A percentile compares a stretch with the other conserved stretches of the same genome.
phyloP scores from a whole-genome alignment of 1,139 yeast genomes.

The Magnusiomyces paraingens region DNA sequence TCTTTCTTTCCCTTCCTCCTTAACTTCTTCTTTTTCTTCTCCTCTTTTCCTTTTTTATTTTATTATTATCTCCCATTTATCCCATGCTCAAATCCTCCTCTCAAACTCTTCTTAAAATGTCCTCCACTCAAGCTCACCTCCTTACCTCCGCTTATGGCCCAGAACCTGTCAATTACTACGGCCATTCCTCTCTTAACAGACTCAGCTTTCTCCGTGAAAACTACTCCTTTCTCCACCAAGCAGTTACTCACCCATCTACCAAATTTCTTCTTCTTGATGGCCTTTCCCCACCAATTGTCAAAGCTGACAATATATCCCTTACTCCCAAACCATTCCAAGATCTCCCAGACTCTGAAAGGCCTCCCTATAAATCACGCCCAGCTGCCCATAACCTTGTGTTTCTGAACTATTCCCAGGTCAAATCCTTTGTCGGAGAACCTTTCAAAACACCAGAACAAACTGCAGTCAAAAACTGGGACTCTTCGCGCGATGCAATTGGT shows the following conservation, averaged over 20 bases:
- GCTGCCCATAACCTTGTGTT: conserved; percentile 16
- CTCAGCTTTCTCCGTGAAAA: conserved; percentile 74
- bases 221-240: conserved; percentile 47
- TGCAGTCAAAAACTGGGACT: conserved; percentile 28
- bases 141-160: conserved; percentile 19
- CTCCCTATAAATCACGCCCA: conserved; percentile 6
- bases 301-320: conserved; percentile 10
- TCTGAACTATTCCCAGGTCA: conserved; percentile 23
- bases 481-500: conserved; percentile 35
- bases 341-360: background rate
- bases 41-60: background rate
- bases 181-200: conserved; percentile 63
- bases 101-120: background rate
- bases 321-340: conserved; percentile 6
- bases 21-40: background rate
- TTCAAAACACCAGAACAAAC: conserved; percentile 26
- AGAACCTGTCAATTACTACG: conserved; percentile 33
- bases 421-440: conserved; percentile 31
- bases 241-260: conserved; percentile 48
- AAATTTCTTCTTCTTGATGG: conserved; percentile 49
- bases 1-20: too few species aligned
- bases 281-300: conserved; percentile 29
- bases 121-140: background rate
- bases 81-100: background rate
- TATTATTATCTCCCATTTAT: background rate